These are phyloP conservation scores for Suhomyces anneliseae DNA, from an alignment of 1,139 yeast genomes.

Conservation along the genomic window DNA sequence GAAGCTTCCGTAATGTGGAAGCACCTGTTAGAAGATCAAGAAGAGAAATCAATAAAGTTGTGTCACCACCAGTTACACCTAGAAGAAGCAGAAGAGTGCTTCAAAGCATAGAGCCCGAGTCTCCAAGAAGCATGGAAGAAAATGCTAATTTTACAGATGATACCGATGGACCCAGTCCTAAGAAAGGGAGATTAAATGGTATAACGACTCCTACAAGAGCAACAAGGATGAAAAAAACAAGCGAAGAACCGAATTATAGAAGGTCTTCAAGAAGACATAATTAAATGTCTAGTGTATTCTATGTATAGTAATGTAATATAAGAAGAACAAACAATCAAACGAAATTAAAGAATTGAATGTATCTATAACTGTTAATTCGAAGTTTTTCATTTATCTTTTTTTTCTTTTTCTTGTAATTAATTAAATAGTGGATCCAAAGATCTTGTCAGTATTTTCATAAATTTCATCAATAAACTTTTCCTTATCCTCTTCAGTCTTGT, in stretches of 20 bases:
- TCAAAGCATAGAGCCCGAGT: neutral
- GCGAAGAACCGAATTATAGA: neutral
- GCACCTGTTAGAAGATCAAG: neutral
- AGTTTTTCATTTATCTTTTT: no score
- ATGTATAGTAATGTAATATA: slow-evolving; percentile 11
- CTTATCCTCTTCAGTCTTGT: slow-evolving; percentile 44
- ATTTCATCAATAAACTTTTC: slow-evolving; percentile 58
- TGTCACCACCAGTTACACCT: neutral
- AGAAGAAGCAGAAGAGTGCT: neutral
- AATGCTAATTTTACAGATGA: neutral
- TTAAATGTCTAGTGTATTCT: slow-evolving; percentile 8
- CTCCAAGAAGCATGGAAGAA: neutral
- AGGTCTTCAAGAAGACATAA: slow-evolving; percentile 2
- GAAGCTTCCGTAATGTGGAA: neutral
- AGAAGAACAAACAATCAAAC: neutral
- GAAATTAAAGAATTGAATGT: neutral
- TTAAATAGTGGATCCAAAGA: slow-evolving; percentile 44
- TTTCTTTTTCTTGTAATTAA: no score
- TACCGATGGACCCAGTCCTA: neutral
- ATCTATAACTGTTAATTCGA: neutral
- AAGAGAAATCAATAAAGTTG: neutral
- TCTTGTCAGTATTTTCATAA: slow-evolving; percentile 59
- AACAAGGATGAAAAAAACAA: neutral
- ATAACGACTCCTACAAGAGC: neutral
- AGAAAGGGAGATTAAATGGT: neutral